Evolutionary conservation across 1,284 basidiomycete genomes (phyloP).

Genomic region (Rhodotorula sp.): DNA sequence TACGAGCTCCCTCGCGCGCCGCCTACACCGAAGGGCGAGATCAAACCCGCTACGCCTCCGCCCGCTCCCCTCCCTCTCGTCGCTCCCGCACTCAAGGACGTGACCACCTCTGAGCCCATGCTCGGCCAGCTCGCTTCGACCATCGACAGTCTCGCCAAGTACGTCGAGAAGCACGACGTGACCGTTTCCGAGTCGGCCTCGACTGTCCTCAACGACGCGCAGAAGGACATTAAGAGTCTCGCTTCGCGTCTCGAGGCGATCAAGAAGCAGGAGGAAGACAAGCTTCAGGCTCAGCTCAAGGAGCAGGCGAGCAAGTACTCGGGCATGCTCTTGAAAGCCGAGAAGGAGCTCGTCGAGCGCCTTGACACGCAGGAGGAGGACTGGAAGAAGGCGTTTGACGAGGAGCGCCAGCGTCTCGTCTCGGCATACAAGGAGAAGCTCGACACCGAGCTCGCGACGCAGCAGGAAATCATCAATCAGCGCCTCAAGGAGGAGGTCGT

Average conservation of each 20-base stretch:
- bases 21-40: conserved; percentile 50
- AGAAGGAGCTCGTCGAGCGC: conserved; percentile 78
- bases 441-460: conserved; percentile 77
- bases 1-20: conserved; percentile 58
- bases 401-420: conserved; percentile 72
- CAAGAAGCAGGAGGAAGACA: conserved; percentile 64
- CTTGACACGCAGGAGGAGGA: conserved; percentile 81
- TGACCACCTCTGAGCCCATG: conserved; percentile 74
- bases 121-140: conserved; percentile 87
- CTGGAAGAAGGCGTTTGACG: conserved; percentile 77
- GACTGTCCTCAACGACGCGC: conserved; percentile 60
- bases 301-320: conserved; percentile 82
- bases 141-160: conserved; percentile 87
- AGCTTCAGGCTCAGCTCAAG: conserved; percentile 74
- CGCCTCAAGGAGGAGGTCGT: conserved; percentile 91
- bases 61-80: conserved; percentile 67
- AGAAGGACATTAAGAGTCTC: conserved; percentile 77
- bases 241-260: conserved; percentile 74
- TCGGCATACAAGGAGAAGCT: conserved; percentile 82
- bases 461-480: conserved; percentile 91
- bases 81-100: conserved; percentile 72
- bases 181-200: conserved; percentile 56
- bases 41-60: conserved; percentile 41
- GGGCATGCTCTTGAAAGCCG: conserved; percentile 72
- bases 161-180: conserved; percentile 53